Percentiles rank a stretch among this genome's conserved stretches.
These are phyloP conservation scores for Coniochaeta hoffmannii DNA, from an alignment of 2,329 filamentous ascomycete species.

Conservation along the genomic window DNA sequence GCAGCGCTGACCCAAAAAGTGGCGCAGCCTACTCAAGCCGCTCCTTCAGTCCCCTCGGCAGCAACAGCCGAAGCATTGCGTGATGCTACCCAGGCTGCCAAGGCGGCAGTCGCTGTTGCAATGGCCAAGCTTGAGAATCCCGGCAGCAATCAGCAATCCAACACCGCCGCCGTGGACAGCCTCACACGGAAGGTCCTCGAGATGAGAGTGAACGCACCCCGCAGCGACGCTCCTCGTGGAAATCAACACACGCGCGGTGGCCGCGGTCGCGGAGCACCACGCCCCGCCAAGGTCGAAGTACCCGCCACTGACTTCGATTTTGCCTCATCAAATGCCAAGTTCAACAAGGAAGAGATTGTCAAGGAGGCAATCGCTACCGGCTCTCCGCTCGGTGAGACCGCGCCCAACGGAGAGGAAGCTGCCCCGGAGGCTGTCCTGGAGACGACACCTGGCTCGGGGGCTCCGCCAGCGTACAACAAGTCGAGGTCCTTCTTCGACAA, in stretches of 20 bases:
- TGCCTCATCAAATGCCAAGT: slow-evolving; percentile 75
- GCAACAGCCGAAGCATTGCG: slow-evolving; percentile 38
- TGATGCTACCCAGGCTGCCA: slow-evolving; percentile 67
- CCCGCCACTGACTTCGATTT: slow-evolving; percentile 92
- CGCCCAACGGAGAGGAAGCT: slow-evolving; percentile 24
- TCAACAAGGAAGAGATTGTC: slow-evolving; percentile 77
- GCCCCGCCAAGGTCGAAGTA: slow-evolving; percentile 70
- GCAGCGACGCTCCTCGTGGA: slow-evolving; percentile 38
- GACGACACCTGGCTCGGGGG: slow-evolving; percentile 32
- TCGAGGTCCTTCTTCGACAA: slow-evolving; percentile 93
- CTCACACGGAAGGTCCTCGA: slow-evolving; percentile 68
- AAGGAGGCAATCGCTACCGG: slow-evolving; percentile 76
- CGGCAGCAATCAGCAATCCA: slow-evolving; percentile 22
- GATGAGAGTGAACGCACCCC: slow-evolving; percentile 59
- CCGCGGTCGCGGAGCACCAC: slow-evolving; percentile 36
- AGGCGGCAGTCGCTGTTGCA: slow-evolving; percentile 70
- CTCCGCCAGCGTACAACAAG: slow-evolving; percentile 70
- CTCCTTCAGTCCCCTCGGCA: slow-evolving; percentile 27
- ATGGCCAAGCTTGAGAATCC: slow-evolving; percentile 59
- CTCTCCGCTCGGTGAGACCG: slow-evolving; percentile 55
- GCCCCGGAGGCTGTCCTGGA: slow-evolving; percentile 21
- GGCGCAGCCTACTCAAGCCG: slow-evolving; percentile 17
- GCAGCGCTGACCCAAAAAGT: slow-evolving; percentile 30
- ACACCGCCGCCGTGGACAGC: slow-evolving; percentile 54
- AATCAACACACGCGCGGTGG: slow-evolving; percentile 15